phyloP scores from a whole-genome alignment of 495 filamentous ascomycete species.

The Penicillium fimorum region DNA sequence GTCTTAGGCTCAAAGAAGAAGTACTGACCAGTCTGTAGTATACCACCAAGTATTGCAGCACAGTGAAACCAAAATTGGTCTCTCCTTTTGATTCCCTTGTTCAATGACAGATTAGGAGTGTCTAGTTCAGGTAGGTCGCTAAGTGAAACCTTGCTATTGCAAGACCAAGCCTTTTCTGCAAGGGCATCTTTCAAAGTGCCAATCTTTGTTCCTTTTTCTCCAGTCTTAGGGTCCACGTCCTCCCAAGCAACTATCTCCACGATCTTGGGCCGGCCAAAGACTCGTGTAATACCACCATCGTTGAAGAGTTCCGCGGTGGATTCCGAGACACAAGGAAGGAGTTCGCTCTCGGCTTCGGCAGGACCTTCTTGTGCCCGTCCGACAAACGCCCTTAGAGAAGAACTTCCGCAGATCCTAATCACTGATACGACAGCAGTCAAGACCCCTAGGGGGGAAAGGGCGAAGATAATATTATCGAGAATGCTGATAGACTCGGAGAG shows the following conservation, averaged over 20 bases:
- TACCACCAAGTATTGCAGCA: conserved; percentile 30
- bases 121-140: conserved; percentile 30
- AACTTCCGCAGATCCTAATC: conserved; percentile 52
- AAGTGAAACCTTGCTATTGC: not conserved
- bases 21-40: conserved; percentile 34
- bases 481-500: conserved; percentile 51
- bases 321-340: conserved; percentile 44
- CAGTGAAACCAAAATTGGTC: conserved; percentile 35
- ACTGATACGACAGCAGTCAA: conserved; percentile 53
- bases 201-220: conserved; percentile 19
- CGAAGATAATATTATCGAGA: conserved; percentile 54
- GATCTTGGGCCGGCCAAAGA: conserved; percentile 41
- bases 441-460: conserved; percentile 54
- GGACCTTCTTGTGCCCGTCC: conserved; percentile 49
- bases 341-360: conserved; percentile 40
- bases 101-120: conserved; percentile 48
- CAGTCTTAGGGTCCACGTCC: conserved; percentile 17
- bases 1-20: not conserved
- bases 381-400: conserved; percentile 52
- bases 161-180: conserved; percentile 25
- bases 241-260: conserved; percentile 43
- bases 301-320: conserved; percentile 46
- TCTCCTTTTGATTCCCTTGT: conserved; percentile 41
- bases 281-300: conserved; percentile 41
- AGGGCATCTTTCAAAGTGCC: conserved; percentile 35